Evolutionary conservation across 1,139 yeast genomes (phyloP), one percentile per base, ranked within the genome.

Genomic region (Magnusiomyces suaveolens): DNA sequence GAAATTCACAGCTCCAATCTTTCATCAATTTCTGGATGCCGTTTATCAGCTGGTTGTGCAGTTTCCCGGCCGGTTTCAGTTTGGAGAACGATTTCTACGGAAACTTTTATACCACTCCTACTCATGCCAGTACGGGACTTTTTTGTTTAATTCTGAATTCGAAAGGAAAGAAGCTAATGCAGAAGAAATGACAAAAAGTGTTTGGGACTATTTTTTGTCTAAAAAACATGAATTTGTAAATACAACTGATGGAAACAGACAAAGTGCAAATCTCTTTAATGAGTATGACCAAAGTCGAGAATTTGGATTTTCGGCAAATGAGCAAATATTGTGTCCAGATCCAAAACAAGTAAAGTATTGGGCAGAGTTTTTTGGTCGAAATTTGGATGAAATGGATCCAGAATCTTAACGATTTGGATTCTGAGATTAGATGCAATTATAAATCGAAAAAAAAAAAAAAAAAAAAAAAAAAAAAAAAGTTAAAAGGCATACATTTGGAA

Each of bases 111-210:
- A 92, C 65, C 98, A 92, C 68, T 74, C 86, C 50, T 88, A 90
- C 65, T 87, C 97, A 1, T 89, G 97, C 65, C 98, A 92, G 67
- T 92, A 89, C 68, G 98, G 98, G 2, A 82, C 96, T 0, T 92
- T 92, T 64, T 69, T 94, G 52, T 82, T 80, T 63, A 86, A 92
- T 65, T 77, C 79, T 43, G 96, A 92, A 64, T 69, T 73, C 51
- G 96, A 88, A 59, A 69, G 82, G 46, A 64, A 72, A 10, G 70
- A 69, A 32, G 69, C 74, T 26, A 66, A 74, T 16, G 70, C 79
- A 0, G 67, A 64, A 8, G 65, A 71, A 1, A 72, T 75, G 18
- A 87, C 97, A 0, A 75, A 87, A 23, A 83, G 94, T 14, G 96
- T 86, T 1, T 92, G 98, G 98, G 96, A 89, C 69, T 89, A 92